Evolutionary conservation across 768 basidiomycete species (phyloP).

Genomic region (Macrolepiota dolichaula): DNA sequence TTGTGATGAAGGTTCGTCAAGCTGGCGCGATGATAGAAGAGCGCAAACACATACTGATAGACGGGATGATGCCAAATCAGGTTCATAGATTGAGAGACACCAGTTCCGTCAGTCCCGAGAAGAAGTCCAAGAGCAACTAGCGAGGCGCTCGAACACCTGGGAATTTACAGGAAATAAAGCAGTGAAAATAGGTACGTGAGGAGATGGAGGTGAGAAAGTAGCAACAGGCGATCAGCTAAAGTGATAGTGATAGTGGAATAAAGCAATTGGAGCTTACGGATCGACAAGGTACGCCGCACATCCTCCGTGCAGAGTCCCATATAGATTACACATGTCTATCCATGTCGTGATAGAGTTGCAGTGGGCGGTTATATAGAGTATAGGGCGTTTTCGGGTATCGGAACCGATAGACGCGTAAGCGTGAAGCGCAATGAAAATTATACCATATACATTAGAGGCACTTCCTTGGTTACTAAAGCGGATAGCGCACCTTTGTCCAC

Average conservation of each 20-base stretch:
- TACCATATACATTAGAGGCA: neutral
- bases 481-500: constrained; percentile 30
- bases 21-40: neutral
- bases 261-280: constrained; percentile 31
- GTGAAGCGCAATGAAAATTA: neutral
- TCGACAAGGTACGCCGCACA: constrained; percentile 57
- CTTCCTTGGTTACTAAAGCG: neutral
- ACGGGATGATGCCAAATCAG: constrained; percentile 44
- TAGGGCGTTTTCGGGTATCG: neutral
- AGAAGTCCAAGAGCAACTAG: constrained; percentile 38
- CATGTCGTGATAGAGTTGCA: neutral
- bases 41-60: neutral
- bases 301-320: constrained; percentile 50
- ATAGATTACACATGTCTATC: constrained; percentile 54
- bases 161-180: neutral
- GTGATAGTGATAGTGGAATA: neutral
- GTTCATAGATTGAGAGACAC: constrained; percentile 50
- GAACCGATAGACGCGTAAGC: neutral
- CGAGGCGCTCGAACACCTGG: constrained; percentile 42
- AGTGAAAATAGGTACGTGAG: neutral
- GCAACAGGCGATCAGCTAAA: neutral
- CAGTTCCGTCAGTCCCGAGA: constrained; percentile 37
- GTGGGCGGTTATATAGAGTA: neutral
- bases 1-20: neutral
- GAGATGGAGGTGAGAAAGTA: neutral